phyloP scores from a whole-genome alignment of 768 basidiomycete species.

The Xerocomus spinulosus region DNA sequence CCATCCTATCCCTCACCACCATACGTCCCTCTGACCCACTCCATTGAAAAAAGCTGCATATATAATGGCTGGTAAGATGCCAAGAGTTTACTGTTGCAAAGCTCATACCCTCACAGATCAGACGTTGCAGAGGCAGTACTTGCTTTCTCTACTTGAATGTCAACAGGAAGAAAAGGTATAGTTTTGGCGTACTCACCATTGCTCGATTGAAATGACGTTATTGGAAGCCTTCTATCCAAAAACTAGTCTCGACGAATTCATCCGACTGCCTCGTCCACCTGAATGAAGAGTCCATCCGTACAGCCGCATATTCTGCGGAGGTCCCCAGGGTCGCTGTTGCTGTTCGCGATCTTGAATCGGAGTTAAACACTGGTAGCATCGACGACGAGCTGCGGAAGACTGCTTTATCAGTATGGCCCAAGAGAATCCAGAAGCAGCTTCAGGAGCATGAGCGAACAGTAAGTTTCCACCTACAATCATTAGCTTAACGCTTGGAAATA shows the following conservation, averaged over 20 bases:
- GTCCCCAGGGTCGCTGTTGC: constrained; percentile 45
- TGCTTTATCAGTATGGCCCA: constrained; percentile 39
- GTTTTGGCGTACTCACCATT: constrained; percentile 8
- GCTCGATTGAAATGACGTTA: constrained; percentile 47
- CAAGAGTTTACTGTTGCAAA: constrained; percentile 2
- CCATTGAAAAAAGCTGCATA: constrained; percentile 47
- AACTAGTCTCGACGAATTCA: constrained; percentile 39
- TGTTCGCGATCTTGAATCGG: constrained; percentile 44
- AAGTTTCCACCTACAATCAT: constrained; percentile 9
- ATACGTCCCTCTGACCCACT: constrained; percentile 8
- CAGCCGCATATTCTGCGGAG: constrained; percentile 53
- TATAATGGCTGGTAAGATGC: constrained; percentile 58
- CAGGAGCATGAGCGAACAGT: constrained; percentile 50
- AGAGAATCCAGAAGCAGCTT: constrained; percentile 43
- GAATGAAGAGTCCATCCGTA: constrained; percentile 60
- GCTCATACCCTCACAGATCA: constrained; percentile 42
- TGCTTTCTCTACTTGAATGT: constrained; percentile 62
- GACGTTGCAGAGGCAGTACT: constrained; percentile 50
- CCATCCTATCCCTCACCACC: background rate
- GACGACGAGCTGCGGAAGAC: constrained; percentile 41
- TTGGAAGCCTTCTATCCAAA: constrained; percentile 16
- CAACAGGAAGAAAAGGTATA: constrained; percentile 83
- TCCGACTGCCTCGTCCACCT: constrained; percentile 57
- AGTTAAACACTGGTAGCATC: constrained; percentile 44
- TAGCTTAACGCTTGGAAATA: background rate